These are phyloP conservation scores for Melampsora americana DNA, from an alignment of 1,284 basidiomycete genomes.

Conservation along the genomic window DNA sequence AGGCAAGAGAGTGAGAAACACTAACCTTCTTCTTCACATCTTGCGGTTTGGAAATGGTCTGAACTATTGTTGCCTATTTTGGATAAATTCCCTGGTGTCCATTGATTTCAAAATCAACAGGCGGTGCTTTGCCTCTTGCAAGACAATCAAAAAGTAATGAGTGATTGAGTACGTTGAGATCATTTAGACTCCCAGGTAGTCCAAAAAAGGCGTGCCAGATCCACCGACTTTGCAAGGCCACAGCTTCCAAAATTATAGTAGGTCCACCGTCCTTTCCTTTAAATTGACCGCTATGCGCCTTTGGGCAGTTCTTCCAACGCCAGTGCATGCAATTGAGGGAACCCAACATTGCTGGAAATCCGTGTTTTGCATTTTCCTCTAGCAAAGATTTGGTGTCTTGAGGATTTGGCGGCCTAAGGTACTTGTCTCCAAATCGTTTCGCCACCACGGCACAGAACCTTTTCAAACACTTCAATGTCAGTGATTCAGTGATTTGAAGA, in stretches of 20 bases:
- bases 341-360: conserved; percentile 9
- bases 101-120: conserved; percentile 3
- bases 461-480: neutral
- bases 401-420: neutral
- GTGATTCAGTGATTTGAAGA: neutral
- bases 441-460: neutral
- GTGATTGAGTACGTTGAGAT: neutral
- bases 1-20: neutral
- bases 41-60: neutral
- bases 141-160: neutral
- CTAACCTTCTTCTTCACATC: neutral
- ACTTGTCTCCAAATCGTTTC: neutral
- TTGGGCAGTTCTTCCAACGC: conserved; percentile 31
- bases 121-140: neutral
- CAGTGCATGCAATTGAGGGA: conserved; percentile 11
- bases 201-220: conserved; percentile 13
- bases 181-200: neutral
- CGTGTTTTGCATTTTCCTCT: neutral
- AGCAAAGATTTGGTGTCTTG: neutral
- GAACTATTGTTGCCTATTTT: neutral
- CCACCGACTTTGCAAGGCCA: neutral
- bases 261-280: neutral
- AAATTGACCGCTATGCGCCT: neutral
- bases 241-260: conserved; percentile 4
- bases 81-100: neutral